Evolutionary conservation across 1,284 basidiomycete species (phyloP).

Genomic region (Rhodotorula mucilaginosa): DNA sequence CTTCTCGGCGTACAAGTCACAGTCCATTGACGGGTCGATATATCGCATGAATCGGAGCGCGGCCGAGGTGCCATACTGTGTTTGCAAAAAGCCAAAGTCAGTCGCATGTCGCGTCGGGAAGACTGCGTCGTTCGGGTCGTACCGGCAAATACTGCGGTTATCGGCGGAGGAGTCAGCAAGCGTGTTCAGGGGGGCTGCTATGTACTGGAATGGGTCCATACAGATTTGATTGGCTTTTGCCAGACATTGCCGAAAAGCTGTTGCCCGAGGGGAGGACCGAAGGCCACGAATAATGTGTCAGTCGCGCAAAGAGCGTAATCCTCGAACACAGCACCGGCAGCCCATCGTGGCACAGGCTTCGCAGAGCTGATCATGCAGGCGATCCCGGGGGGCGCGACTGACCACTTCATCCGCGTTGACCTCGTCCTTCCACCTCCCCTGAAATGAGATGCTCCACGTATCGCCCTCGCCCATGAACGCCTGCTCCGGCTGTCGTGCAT

Average conservation of each 20-base stretch:
- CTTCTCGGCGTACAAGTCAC: conserved; percentile 44
- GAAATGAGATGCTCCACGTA: conserved; percentile 30
- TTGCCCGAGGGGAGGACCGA: too few relatives aligned
- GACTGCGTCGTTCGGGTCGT: neutral
- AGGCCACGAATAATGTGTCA: neutral
- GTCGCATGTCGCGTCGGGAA: neutral
- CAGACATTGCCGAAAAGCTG: conserved; percentile 38
- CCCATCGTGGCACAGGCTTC: neutral
- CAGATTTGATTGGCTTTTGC: conserved; percentile 36
- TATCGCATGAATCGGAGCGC: conserved; percentile 40
- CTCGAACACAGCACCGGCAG: too few relatives aligned
- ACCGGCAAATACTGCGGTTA: conserved; percentile 18
- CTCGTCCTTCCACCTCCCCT: conserved; percentile 25
- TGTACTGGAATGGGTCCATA: neutral
- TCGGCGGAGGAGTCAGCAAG: conserved; percentile 2
- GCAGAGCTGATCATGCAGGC: neutral
- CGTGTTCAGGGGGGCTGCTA: too few relatives aligned
- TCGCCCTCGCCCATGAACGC: conserved; percentile 23
- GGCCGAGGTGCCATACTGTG: conserved; percentile 38
- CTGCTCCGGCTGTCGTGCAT: conserved; percentile 5
- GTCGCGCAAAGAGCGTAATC: neutral
- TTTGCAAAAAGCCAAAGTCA: neutral
- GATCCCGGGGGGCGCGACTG: neutral
- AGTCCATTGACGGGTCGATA: conserved; percentile 43
- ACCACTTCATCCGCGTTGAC: conserved; percentile 28